These are phyloP conservation scores for Arachis hypogaea DNA, from an alignment of 306 rosid genomes.

Conservation along the genomic window DNA sequence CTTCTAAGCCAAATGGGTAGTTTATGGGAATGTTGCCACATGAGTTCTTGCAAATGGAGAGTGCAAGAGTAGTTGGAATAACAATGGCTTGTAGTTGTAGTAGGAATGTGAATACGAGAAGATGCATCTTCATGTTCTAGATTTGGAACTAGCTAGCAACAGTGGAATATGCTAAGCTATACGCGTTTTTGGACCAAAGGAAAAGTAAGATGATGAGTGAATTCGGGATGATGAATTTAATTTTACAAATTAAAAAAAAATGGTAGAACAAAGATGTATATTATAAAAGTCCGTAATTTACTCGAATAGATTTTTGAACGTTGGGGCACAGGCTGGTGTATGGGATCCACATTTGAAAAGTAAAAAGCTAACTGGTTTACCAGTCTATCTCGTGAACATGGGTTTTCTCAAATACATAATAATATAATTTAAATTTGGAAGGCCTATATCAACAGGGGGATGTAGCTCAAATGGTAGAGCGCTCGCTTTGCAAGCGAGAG, in stretches of 20 bases:
- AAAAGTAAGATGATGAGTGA: conserved; percentile 17
- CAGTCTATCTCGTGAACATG: too few species aligned
- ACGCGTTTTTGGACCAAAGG: too few species aligned
- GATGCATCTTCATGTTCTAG: conserved; percentile 36
- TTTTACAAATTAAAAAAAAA: too few species aligned
- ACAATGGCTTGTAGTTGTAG: conserved; percentile 36
- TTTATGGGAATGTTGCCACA: conserved; percentile 73
- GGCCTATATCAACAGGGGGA: conserved; percentile 44
- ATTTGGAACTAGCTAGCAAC: not conserved
- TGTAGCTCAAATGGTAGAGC: conserved; percentile 99
- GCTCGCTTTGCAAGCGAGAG: conserved; percentile 98
- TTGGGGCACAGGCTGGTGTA: conserved; percentile 53
- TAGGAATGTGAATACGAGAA: conserved; percentile 13
- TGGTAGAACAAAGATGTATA: not conserved
- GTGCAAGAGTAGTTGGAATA: conserved; percentile 33
- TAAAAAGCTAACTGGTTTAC: conserved; percentile 22
- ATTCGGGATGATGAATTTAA: conserved; percentile 21
- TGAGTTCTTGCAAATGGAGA: conserved; percentile 69
- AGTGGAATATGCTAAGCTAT: not conserved
- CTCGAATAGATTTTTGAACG: conserved; percentile 51
- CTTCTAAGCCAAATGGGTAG: conserved; percentile 85
- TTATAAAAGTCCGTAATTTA: conserved; percentile 43
- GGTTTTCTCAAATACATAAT: too few species aligned
- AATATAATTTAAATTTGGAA: too few species aligned
- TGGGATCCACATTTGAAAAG: conserved; percentile 48